Base-by-base conservation (phyloP, 164 flowering plant species). In the Litsea cubeba region DNA sequence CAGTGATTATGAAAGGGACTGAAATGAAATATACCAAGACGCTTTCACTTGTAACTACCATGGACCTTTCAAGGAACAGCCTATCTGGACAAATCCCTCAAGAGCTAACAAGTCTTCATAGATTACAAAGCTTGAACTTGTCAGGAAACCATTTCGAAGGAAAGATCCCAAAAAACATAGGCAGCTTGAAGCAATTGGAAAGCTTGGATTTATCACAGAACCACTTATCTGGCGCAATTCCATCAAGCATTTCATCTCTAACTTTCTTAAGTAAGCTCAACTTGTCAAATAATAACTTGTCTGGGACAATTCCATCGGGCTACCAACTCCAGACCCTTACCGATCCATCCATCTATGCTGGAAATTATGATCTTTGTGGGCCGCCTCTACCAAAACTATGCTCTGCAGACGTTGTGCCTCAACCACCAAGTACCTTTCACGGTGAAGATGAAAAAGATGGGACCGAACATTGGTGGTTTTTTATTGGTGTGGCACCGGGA, bases 21-120 rank as follows among this genome's bases (percentile, higher is more conserved):
- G 24, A 40, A 22, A 23, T 40, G 23, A 8, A 8, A 0, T 68
- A 68, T 49, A 68, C 24, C 54, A 68, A 7, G 54, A 12, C 20
- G 6, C 24, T 68, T 46, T 68, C 15, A 1, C 71, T 68, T 46
- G 71, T 68, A 14, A 30, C 26, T 50, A 71, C 17, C 2, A 11
- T 23, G 10, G 58, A 68, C 51, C 75, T 81, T 3, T 63, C 77
- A 26, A 50, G 63, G 26, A 85, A 85, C 30, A 35, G 23, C 2
- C 22, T 82, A 0, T 82, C 79, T 0, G 82, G 84, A 15, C 46
- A 75, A 2, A 25, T 83, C 66, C 84, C 84, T 6, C 4, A 76
- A 7, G 64, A 65, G 12, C 23, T 50, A 18, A 54, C 65, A 15
- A 20, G 66, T 63, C 66, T 24, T 22, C 17, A 2, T 3, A 20